Evolutionary conservation across 140 eudicot genomes (phyloP).

Genomic region (Senecio squalidus): DNA sequence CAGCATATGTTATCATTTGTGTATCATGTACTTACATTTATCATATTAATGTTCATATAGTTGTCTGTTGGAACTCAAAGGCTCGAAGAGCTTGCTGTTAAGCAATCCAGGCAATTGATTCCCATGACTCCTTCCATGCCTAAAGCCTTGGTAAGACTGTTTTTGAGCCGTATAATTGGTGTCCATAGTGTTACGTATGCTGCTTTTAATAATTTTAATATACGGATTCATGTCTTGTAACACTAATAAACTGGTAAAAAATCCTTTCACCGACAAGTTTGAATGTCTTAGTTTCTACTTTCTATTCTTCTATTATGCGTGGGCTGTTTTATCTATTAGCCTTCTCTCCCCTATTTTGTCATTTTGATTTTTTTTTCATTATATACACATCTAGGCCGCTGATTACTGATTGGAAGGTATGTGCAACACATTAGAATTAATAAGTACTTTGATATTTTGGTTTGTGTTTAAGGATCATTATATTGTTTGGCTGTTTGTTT

Average conservation of each 20-base stretch:
- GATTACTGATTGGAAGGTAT: background rate
- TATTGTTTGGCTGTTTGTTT: background rate
- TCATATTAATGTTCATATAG: conserved; percentile 35
- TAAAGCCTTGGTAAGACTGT: conserved; percentile 60
- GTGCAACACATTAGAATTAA: conserved; percentile 5
- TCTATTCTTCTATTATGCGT: background rate
- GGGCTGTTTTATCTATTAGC: conserved; percentile 5
- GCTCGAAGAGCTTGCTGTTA: conserved; percentile 83
- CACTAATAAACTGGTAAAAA: too few relatives aligned
- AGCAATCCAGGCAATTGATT: conserved; percentile 76
- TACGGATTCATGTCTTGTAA: background rate
- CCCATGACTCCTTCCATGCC: conserved; percentile 80
- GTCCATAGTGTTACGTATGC: background rate
- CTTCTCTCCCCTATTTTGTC: background rate
- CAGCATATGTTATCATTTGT: background rate
- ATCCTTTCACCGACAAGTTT: too few relatives aligned
- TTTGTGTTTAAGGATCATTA: background rate
- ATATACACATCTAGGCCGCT: background rate
- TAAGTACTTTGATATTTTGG: background rate
- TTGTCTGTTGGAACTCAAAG: conserved; percentile 57
- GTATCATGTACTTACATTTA: conserved; percentile 2
- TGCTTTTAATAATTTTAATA: background rate
- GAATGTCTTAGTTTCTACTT: background rate
- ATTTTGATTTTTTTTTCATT: background rate
- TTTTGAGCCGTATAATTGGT: background rate